A percentile compares a stretch with the other conserved stretches of the same genome.
Evolutionary conservation across 805 yeast species (phyloP).

Genomic region (Spathaspora sp.): DNA sequence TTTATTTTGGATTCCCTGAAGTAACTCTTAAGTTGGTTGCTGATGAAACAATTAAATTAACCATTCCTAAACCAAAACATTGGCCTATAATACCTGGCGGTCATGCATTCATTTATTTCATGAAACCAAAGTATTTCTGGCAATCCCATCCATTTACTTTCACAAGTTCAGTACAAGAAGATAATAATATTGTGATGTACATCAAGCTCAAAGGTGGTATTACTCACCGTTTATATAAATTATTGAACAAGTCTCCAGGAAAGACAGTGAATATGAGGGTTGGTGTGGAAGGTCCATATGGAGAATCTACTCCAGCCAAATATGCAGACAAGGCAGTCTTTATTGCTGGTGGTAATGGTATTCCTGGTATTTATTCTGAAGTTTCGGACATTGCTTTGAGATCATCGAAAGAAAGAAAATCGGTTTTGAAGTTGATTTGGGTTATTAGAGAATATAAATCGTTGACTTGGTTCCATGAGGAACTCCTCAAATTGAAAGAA

Average conservation of each 20-base stretch:
- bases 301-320: no score
- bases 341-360: constrained; percentile 41
- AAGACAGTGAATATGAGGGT: constrained; percentile 21
- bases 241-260: constrained; percentile 9
- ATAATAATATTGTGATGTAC: constrained; percentile 22
- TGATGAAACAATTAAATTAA: constrained; percentile 46
- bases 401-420: no score
- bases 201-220: constrained; percentile 34
- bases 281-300: constrained; percentile 36
- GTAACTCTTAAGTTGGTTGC: constrained; percentile 42
- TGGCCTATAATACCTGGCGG: constrained; percentile 62
- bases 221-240: constrained; percentile 18
- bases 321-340: constrained; percentile 25
- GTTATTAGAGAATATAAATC: constrained; percentile 50
- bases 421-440: constrained; percentile 62
- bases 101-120: constrained; percentile 55
- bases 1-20: constrained; percentile 56
- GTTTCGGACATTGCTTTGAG: no score
- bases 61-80: constrained; percentile 47
- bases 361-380: no score
- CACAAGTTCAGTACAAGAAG: constrained; percentile 20
- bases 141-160: no score
- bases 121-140: constrained; percentile 42
- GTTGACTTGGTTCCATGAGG: constrained; percentile 46
- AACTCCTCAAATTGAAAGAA: constrained; percentile 23